These are phyloP conservation scores for Pistacia integerrima DNA, from an alignment of 345 rosid genomes.

Conservation along the genomic window DNA sequence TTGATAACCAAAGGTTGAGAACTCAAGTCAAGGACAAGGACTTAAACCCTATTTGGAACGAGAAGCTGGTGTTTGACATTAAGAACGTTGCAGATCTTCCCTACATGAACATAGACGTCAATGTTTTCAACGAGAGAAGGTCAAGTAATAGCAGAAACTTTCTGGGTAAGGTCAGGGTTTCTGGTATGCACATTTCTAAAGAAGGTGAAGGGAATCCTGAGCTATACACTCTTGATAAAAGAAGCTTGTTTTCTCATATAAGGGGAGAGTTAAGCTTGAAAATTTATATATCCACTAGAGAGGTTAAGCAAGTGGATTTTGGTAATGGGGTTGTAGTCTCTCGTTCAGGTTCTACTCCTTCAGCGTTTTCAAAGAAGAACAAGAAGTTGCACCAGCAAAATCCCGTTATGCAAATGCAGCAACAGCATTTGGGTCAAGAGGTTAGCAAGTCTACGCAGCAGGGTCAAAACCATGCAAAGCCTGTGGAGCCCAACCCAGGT, in stretches of 20 bases:
- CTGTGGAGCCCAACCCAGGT: slow-evolving; percentile 45
- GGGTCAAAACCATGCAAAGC: slow-evolving; percentile 39
- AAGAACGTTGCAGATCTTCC: slow-evolving; percentile 52
- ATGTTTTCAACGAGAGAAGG: slow-evolving; percentile 62
- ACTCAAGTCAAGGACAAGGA: slow-evolving; percentile 62
- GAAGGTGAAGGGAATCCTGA: slow-evolving; percentile 52
- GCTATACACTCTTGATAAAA: slow-evolving; percentile 62
- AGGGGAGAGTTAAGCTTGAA: slow-evolving; percentile 68
- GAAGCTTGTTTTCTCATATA: slow-evolving; percentile 68
- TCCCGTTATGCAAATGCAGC: slow-evolving; percentile 35
- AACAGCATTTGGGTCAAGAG: slow-evolving; percentile 33
- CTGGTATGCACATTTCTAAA: slow-evolving; percentile 46
- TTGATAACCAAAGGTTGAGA: slow-evolving; percentile 58
- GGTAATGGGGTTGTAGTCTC: slow-evolving; percentile 28
- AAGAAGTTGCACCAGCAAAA: slow-evolving; percentile 54
- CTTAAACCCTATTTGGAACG: slow-evolving; percentile 78
- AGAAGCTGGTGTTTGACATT: slow-evolving; percentile 63
- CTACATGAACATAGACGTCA: slow-evolving; percentile 53
- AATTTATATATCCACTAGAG: slow-evolving; percentile 44
- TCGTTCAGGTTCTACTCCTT: slow-evolving; percentile 20
- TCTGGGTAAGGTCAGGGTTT: slow-evolving; percentile 63
- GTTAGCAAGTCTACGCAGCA: slow-evolving; percentile 38
- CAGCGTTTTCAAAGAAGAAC: slow-evolving; percentile 44
- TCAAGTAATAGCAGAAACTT: slow-evolving; percentile 57
- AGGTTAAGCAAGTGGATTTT: slow-evolving; percentile 27